A percentile compares a stretch with the other conserved stretches of the same genome.
Evolutionary conservation across 306 rosid species (phyloP).

Genomic region (Lathyrus oleraceus): DNA sequence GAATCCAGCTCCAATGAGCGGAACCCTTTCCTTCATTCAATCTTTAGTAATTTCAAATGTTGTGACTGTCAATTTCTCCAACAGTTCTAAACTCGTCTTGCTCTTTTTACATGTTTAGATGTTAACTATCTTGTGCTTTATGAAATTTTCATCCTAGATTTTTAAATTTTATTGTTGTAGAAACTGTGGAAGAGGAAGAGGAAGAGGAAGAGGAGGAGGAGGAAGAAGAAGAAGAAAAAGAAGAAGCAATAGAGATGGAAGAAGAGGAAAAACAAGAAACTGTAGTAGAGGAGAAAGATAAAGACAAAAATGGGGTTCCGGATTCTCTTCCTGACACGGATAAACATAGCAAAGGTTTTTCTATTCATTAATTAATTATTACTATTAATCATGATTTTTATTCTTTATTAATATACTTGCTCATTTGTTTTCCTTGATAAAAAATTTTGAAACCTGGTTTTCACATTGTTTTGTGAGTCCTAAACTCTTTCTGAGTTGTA

Average conservation of each 20-base stretch:
- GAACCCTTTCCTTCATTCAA: neutral
- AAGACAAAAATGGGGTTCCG: slow-evolving; percentile 31
- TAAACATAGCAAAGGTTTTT: slow-evolving; percentile 40
- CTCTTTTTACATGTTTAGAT: neutral
- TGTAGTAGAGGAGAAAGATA: slow-evolving; percentile 8
- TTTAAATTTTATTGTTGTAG: neutral
- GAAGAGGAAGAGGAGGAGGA: neutral
- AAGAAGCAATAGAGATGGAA: neutral
- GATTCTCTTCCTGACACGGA: slow-evolving; percentile 33
- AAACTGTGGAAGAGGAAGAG: neutral
- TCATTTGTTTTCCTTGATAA: neutral
- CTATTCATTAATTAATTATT: neutral
- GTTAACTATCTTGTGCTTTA: neutral
- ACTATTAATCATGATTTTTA: neutral
- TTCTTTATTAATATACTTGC: neutral
- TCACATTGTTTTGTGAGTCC: neutral
- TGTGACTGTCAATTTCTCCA: neutral
- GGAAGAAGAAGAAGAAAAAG: neutral
- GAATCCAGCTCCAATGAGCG: neutral
- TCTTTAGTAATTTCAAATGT: neutral
- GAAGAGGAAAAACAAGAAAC: neutral
- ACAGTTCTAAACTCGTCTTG: neutral
- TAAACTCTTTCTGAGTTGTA: neutral
- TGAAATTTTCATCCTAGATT: neutral
- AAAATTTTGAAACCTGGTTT: neutral